Conservation (phyloP, 106 monocot genomes). For the Phalaenopsis aphrodite region DNA sequence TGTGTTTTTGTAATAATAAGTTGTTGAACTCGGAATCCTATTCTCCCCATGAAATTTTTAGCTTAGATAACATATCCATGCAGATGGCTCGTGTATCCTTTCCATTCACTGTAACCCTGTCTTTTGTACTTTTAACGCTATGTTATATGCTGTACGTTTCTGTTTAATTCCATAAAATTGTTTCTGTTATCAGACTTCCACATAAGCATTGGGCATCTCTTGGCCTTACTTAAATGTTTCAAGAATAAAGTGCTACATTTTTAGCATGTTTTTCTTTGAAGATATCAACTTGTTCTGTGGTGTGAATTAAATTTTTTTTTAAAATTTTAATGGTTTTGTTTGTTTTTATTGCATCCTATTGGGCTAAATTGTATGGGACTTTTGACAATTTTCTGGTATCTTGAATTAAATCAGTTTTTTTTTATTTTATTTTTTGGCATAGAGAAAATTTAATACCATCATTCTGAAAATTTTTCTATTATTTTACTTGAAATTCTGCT, state of each 20-base stretch:
- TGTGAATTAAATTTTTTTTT: background rate
- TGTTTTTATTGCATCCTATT: background rate
- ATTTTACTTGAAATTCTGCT: background rate
- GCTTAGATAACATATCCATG: background rate
- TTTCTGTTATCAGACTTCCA: background rate
- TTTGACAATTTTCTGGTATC: background rate
- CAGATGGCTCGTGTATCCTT: background rate
- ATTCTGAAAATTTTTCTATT: background rate
- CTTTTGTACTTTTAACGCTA: background rate
- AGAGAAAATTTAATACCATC: background rate
- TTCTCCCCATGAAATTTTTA: background rate
- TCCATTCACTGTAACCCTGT: background rate
- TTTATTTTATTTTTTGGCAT: background rate
- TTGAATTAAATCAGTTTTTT: background rate
- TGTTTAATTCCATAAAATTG: background rate
- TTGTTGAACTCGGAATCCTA: background rate
- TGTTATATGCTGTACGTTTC: background rate
- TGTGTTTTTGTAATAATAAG: background rate
- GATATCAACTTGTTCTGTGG: background rate
- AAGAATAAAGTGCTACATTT: background rate
- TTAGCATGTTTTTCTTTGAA: background rate
- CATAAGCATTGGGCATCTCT: background rate
- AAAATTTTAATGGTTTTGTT: background rate
- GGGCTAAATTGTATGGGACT: background rate
- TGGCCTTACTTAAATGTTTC: background rate